Conservation (phyloP, 768 basidiomycete species). For the Lentinula lateritia region DNA sequence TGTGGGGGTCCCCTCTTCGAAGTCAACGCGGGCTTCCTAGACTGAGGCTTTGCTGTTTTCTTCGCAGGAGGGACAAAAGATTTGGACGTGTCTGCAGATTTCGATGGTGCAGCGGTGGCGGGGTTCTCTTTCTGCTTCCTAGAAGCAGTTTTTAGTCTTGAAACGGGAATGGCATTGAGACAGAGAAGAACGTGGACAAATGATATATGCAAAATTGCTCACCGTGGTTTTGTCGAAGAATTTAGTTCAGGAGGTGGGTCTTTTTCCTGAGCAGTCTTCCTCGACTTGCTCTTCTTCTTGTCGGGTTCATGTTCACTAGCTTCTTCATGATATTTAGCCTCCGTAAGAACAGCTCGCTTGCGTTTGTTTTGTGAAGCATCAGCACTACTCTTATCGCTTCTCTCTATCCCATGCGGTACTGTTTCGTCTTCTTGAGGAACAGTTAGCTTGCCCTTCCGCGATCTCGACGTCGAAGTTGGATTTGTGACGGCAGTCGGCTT, state of each 20-base stretch:
- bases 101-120: neutral
- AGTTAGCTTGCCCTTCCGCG: neutral
- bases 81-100: neutral
- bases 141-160: constrained; percentile 7
- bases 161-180: neutral
- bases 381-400: neutral
- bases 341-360: neutral
- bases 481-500: neutral
- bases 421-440: neutral
- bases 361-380: neutral
- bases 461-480: neutral
- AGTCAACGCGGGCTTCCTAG: neutral
- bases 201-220: neutral
- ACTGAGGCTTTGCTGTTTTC: neutral
- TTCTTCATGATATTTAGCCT: neutral
- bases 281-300: neutral
- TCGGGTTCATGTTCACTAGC: neutral
- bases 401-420: too few relatives aligned
- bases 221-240: neutral
- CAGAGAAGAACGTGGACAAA: neutral
- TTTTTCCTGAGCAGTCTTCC: neutral
- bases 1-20: constrained; percentile 1
- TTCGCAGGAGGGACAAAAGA: neutral
- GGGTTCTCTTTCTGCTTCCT: constrained; percentile 6
- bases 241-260: neutral